phyloP scores from a whole-genome alignment of 2,329 filamentous ascomycete species.

The Aureobasidium sp. region DNA sequence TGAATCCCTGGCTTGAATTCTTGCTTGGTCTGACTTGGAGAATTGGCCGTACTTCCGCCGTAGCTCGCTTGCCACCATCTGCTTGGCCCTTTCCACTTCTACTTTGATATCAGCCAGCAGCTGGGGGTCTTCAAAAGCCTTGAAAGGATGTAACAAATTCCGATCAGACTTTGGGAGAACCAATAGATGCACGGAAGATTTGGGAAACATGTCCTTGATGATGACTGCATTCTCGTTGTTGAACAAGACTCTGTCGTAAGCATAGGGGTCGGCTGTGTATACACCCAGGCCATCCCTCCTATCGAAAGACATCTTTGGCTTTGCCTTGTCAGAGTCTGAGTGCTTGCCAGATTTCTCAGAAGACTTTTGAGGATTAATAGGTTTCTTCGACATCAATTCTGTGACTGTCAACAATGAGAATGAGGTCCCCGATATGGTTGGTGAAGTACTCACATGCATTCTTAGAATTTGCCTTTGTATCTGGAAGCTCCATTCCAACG shows the following conservation, averaged over 20 bases:
- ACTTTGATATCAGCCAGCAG: conserved; percentile 60
- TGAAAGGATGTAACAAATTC: conserved; percentile 64
- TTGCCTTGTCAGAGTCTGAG: conserved; percentile 19
- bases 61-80: conserved; percentile 67
- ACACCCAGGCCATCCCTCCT: conserved; percentile 56
- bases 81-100: conserved; percentile 56
- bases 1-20: conserved; percentile 57
- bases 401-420: conserved; percentile 31
- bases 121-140: conserved; percentile 61
- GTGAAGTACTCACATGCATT: conserved; percentile 16
- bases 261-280: conserved; percentile 59
- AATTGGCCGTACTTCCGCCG: conserved; percentile 57
- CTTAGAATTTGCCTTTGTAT: neutral
- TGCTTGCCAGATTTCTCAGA: conserved; percentile 16
- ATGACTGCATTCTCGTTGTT: conserved; percentile 63
- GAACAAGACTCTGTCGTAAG: conserved; percentile 57
- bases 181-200: conserved; percentile 76
- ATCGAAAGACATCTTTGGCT: conserved; percentile 30
- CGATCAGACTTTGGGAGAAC: conserved; percentile 70
- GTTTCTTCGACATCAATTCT: conserved; percentile 41
- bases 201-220: conserved; percentile 80
- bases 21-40: conserved; percentile 56
- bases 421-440: neutral
- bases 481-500: conserved; percentile 16
- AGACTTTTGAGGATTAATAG: conserved; percentile 19